These are phyloP conservation scores for Lasiosphaeriaceae sp. DNA, from an alignment of 495 filamentous ascomycete species.

Conservation along the genomic window DNA sequence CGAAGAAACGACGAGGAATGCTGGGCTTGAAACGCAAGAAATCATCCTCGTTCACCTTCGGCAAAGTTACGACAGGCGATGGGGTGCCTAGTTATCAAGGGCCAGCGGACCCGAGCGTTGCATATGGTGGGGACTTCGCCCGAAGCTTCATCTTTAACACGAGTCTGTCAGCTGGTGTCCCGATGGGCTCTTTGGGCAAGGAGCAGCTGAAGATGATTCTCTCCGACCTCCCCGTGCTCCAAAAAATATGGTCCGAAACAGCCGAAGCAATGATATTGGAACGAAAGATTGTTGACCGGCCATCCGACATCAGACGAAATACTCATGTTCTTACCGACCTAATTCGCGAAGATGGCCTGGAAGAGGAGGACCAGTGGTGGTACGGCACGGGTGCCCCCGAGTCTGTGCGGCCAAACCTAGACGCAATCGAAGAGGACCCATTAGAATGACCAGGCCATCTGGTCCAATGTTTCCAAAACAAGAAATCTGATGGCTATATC, in stretches of 20 bases:
- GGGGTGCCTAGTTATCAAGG: neutral
- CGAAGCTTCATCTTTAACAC: constrained; percentile 47
- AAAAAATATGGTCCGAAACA: constrained; percentile 49
- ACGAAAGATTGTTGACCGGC: constrained; percentile 47
- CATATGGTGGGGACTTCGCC: constrained; percentile 6
- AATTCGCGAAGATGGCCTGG: constrained; percentile 48
- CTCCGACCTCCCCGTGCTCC: constrained; percentile 45
- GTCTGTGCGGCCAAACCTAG: constrained; percentile 42
- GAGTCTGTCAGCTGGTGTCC: constrained; percentile 50
- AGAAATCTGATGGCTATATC: neutral
- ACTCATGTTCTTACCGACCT: constrained; percentile 49
- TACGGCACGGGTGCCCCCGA: constrained; percentile 41
- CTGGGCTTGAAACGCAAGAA: constrained; percentile 52
- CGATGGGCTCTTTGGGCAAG: constrained; percentile 45
- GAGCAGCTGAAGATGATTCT: constrained; percentile 47
- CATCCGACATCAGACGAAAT: constrained; percentile 51
- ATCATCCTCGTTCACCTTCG: constrained; percentile 28
- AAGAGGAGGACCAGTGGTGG: constrained; percentile 51
- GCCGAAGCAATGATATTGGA: constrained; percentile 54
- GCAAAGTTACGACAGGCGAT: constrained; percentile 17
- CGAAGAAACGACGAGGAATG: constrained; percentile 45
- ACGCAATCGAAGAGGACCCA: constrained; percentile 45
- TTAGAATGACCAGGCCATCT: constrained; percentile 21
- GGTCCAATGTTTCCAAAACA: neutral
- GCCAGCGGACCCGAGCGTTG: constrained; percentile 3